Percentiles rank a stretch among this genome's conserved stretches.
Conservation (phyloP, 352 stramenopile genomes). For the Pythium biforme region DNA sequence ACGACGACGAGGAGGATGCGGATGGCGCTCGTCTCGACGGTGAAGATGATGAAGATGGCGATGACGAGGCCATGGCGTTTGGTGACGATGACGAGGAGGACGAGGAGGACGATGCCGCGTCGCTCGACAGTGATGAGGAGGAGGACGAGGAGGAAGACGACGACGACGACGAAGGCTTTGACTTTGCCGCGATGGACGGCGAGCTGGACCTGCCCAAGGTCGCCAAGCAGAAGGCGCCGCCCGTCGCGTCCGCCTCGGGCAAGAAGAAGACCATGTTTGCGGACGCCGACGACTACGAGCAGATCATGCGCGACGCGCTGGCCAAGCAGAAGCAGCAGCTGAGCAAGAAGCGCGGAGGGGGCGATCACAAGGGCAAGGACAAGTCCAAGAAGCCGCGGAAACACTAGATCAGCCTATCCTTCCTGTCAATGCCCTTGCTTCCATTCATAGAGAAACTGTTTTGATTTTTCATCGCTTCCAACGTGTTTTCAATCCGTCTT, state of each 20-base stretch:
- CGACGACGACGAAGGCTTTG: slow-evolving; percentile 28
- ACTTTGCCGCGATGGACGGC: slow-evolving; percentile 49
- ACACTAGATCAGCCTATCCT: slow-evolving; percentile 20
- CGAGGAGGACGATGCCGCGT: slow-evolving; percentile 32
- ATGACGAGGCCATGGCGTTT: slow-evolving; percentile 36
- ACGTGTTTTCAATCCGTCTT: slow-evolving; percentile 55
- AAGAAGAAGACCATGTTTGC: slow-evolving; percentile 78
- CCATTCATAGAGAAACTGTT: not conserved
- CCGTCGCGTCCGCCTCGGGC: slow-evolving; percentile 16
- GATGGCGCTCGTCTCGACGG: slow-evolving; percentile 32
- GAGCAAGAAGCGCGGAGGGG: slow-evolving; percentile 40
- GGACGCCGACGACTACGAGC: slow-evolving; percentile 74
- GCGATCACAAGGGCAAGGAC: not conserved
- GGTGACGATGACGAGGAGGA: slow-evolving; percentile 37
- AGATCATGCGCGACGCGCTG: slow-evolving; percentile 63
- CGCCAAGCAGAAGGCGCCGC: slow-evolving; percentile 57
- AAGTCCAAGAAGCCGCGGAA: slow-evolving; percentile 25
- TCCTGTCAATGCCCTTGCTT: slow-evolving; percentile 6
- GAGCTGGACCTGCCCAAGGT: slow-evolving; percentile 35
- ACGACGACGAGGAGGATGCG: slow-evolving; percentile 19
- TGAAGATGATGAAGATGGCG: slow-evolving; percentile 52
- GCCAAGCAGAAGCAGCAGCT: slow-evolving; percentile 42
- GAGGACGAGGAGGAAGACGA: slow-evolving; percentile 17
- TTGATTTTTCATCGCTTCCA: not conserved
- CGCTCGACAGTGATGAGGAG: slow-evolving; percentile 17